A percentile compares a stretch with the other conserved stretches of the same genome.
phyloP scores from a whole-genome alignment of 2,329 filamentous ascomycete species.

The Fulvia fulva region DNA sequence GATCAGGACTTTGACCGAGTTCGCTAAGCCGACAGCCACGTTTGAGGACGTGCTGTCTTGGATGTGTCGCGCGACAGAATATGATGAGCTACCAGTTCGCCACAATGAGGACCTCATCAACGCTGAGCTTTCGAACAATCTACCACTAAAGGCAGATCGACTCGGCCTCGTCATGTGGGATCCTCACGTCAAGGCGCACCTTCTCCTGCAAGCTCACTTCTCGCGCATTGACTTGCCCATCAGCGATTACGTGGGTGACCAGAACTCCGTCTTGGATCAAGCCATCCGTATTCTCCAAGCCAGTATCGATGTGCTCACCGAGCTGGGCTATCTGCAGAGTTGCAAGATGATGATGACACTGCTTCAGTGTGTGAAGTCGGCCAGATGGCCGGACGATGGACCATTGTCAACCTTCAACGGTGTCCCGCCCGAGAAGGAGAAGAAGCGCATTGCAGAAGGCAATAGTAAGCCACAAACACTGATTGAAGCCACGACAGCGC shows the following conservation, averaged over 20 bases:
- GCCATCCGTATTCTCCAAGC: slow-evolving; percentile 96
- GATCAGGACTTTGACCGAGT: slow-evolving; percentile 74
- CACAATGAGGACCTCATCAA: slow-evolving; percentile 99
- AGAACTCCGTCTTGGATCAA: slow-evolving; percentile 83
- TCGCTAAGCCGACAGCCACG: slow-evolving; percentile 69
- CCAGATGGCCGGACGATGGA: slow-evolving; percentile 81
- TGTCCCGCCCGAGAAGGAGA: slow-evolving; percentile 48
- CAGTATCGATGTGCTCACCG: slow-evolving; percentile 86
- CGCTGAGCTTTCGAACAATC: slow-evolving; percentile 74
- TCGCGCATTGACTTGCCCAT: slow-evolving; percentile 89
- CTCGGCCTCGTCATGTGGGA: slow-evolving; percentile 91
- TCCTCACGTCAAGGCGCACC: slow-evolving; percentile 92
- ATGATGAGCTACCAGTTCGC: slow-evolving; percentile 93
- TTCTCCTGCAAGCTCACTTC: slow-evolving; percentile 93
- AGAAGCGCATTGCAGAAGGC: slow-evolving; percentile 39
- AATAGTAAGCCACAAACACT: slow-evolving; percentile 34
- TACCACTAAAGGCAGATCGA: slow-evolving; percentile 63
- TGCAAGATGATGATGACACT: slow-evolving; percentile 78
- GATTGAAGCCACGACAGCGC: slow-evolving; percentile 39
- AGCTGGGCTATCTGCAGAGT: slow-evolving; percentile 76
- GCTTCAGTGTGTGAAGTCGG: slow-evolving; percentile 88
- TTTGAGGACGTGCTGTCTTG: slow-evolving; percentile 83
- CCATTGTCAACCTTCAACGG: slow-evolving; percentile 76
- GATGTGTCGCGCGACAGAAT: slow-evolving; percentile 92
- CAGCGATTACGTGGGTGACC: slow-evolving; percentile 93